phyloP scores from a whole-genome alignment of 345 rosid species.

The Eutrema yunnanense region DNA sequence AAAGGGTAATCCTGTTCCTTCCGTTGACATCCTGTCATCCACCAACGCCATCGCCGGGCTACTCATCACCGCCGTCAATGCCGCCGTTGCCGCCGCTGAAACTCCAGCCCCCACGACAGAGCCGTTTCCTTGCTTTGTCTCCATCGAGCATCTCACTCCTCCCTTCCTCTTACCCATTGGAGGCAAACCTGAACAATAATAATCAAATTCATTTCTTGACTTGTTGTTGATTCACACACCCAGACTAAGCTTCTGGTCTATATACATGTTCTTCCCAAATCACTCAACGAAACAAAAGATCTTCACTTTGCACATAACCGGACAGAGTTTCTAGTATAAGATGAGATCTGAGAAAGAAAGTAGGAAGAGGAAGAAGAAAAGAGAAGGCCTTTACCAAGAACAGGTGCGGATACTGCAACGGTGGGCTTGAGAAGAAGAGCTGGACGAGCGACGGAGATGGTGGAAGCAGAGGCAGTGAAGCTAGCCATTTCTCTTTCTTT shows the following conservation, averaged over 20 bases:
- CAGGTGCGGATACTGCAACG: slow-evolving; percentile 39
- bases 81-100: slow-evolving; percentile 45
- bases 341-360: slow-evolving; percentile 1
- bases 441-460: slow-evolving; percentile 45
- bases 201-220: background rate
- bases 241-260: background rate
- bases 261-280: background rate
- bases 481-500: slow-evolving; percentile 22
- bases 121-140: slow-evolving; percentile 22
- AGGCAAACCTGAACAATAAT: slow-evolving; percentile 57
- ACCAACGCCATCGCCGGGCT: slow-evolving; percentile 84
- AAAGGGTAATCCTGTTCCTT: slow-evolving; percentile 92
- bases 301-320: background rate
- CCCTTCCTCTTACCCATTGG: slow-evolving; percentile 42
- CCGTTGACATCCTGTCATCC: slow-evolving; percentile 83
- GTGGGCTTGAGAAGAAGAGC: slow-evolving; percentile 41
- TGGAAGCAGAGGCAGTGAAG: slow-evolving; percentile 44
- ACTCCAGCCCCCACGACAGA: slow-evolving; percentile 31
- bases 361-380: background rate
- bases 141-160: slow-evolving; percentile 57
- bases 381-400: slow-evolving; percentile 45
- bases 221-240: background rate
- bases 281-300: background rate
- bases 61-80: slow-evolving; percentile 45
- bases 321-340: background rate